Evolutionary conservation across 257 asterid genomes (phyloP), one percentile per base, ranked within the genome.

Genomic region (Solanum clarkiae): DNA sequence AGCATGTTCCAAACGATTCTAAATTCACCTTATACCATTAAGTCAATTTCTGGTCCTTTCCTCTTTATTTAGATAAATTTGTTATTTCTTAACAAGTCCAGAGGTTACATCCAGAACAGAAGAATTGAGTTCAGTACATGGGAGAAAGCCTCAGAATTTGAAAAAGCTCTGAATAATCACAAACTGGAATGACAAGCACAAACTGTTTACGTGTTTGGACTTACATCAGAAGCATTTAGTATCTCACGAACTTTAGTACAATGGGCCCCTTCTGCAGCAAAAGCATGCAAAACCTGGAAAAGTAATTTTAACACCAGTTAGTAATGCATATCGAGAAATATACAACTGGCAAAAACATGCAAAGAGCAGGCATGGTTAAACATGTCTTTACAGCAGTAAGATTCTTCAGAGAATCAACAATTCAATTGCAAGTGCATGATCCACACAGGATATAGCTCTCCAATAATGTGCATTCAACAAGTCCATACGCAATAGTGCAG

Each of bases 261-360:
- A 83, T 94, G 95, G 80, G 98, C 98, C 82, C 99, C 99, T 88
- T 96, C 99, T 20, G 97, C 91, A 55, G 98, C 97, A 93, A 96
- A 95, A 85, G 99, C 99, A 89, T 92, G 98, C 88, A 96, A 88
- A 87, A 96, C 99, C 99, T 96, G 86, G 87, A 87, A 42, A 84
- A 68, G 45, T 79, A 79, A 12, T 75, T 65, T 51, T 26, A 79
- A 53, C 26, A 79, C 65, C 26, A 53, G 42, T 79, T 53, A 79
- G 65, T 79, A 16, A 53, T 26, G 26, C 79, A 84, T 65, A 82
- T 24, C 47, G 57, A 79, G 44, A 22, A 55, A 32, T 71, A 84
- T 26, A 83, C 26, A 84, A 84, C 26, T 24, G 77, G 71, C 57
- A 42, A 56, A 69, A 65, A 15, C 63, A 75, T 83, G 70, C 54